A percentile compares a stretch with the other conserved stretches of the same genome.
These are phyloP conservation scores for Vigna angularis DNA, from an alignment of 306 rosid species.

Conservation along the genomic window DNA sequence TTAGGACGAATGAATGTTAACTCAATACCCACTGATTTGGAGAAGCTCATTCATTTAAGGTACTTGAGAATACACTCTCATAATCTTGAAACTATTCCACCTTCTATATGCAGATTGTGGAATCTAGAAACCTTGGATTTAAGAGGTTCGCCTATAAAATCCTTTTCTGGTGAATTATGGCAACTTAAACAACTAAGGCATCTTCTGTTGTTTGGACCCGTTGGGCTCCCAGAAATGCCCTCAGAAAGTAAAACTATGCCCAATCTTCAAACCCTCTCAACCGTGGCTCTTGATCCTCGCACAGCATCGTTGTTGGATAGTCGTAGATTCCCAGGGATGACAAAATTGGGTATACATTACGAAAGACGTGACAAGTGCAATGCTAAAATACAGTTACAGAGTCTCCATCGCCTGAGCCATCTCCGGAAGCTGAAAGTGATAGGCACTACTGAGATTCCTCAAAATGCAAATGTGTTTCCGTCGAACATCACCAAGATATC, in stretches of 20 bases:
- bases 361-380: background rate
- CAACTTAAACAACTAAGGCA: constrained; percentile 8
- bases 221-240: background rate
- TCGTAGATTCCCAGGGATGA: background rate
- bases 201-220: background rate
- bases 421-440: background rate
- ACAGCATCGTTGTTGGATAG: background rate
- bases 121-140: constrained; percentile 15
- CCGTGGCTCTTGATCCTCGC: background rate
- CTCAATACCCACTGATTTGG: background rate
- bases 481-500: constrained; percentile 17
- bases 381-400: background rate
- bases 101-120: constrained; percentile 1
- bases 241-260: background rate
- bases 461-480: background rate
- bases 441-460: background rate
- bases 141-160: background rate
- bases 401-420: background rate
- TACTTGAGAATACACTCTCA: constrained; percentile 7
- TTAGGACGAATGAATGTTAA: constrained; percentile 5
- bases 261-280: constrained; percentile 9
- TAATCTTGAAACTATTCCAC: background rate
- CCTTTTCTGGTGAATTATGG: background rate
- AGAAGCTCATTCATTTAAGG: background rate
- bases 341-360: background rate